A percentile compares a stretch with the other conserved stretches of the same genome.
These are phyloP conservation scores for Nyctanthes arbortristis DNA, from an alignment of 257 asterid genomes.

Conservation along the genomic window DNA sequence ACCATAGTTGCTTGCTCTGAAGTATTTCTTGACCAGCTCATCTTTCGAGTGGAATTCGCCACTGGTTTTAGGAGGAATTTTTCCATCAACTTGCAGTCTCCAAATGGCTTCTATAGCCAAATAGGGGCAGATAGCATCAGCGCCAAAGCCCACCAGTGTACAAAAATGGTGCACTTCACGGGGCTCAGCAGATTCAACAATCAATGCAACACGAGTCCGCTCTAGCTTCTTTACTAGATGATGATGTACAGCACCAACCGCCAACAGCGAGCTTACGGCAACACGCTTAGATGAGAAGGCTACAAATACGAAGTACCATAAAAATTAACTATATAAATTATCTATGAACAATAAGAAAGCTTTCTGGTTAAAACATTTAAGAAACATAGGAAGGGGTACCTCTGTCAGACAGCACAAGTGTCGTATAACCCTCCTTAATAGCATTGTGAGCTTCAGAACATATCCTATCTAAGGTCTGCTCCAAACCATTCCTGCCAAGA, in stretches of 20 bases:
- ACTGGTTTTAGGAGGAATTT: constrained; percentile 82
- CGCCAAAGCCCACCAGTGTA: constrained; percentile 97
- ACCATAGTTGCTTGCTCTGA: constrained; percentile 87
- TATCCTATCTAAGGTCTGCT: constrained; percentile 87
- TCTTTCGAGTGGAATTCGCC: constrained; percentile 84
- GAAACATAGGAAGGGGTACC: constrained; percentile 43
- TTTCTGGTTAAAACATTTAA: not conserved
- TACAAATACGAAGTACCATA: constrained; percentile 31
- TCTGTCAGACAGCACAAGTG: constrained; percentile 91
- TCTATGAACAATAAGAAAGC: not conserved
- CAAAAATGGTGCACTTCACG: constrained; percentile 99
- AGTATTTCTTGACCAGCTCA: constrained; percentile 82
- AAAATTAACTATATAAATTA: constrained; percentile 7
- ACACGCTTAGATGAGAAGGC: constrained; percentile 85
- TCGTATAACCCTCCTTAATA: constrained; percentile 84
- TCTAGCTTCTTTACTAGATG: constrained; percentile 91
- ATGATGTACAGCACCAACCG: constrained; percentile 98
- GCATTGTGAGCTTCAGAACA: constrained; percentile 89
- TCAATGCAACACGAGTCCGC: constrained; percentile 90
- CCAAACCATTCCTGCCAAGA: constrained; percentile 80
- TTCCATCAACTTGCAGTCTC: constrained; percentile 98
- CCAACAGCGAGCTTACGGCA: constrained; percentile 92
- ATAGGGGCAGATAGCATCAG: constrained; percentile 97
- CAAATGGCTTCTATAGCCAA: constrained; percentile 89
- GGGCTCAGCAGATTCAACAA: constrained; percentile 97